Conservation (phyloP, 2,329 filamentous ascomycete species). For the Colletotrichum euphorbiae region DNA sequence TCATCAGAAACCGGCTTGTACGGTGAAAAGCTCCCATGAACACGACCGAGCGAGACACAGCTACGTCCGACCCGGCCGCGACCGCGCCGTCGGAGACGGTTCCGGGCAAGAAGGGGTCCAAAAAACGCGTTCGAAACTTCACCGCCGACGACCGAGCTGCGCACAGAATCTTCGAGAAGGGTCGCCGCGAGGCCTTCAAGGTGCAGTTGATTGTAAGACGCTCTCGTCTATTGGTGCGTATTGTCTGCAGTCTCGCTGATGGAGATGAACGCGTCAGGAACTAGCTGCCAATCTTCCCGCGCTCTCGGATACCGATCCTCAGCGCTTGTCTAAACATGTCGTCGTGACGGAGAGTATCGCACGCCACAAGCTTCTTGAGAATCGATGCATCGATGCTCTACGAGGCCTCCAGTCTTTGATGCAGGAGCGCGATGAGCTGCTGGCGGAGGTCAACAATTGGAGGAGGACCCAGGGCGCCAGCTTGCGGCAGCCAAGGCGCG, state of each 20-base stretch:
- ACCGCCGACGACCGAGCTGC: conserved; percentile 55
- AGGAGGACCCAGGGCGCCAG: conserved; percentile 33
- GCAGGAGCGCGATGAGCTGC: conserved; percentile 46
- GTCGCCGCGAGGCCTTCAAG: conserved; percentile 55
- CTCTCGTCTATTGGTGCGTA: background rate
- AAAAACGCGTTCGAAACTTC: conserved; percentile 53
- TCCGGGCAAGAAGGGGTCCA: conserved; percentile 36
- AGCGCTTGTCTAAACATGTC: conserved; percentile 54
- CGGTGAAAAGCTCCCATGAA: conserved; percentile 15
- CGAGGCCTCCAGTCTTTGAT: conserved; percentile 40
- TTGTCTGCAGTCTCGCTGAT: background rate
- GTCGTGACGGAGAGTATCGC: conserved; percentile 52
- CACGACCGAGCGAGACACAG: conserved; percentile 16
- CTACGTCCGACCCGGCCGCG: conserved; percentile 1
- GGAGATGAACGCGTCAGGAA: conserved; percentile 43
- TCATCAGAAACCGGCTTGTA: background rate
- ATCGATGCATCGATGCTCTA: conserved; percentile 39
- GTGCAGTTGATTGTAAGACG: conserved; percentile 50
- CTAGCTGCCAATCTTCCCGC: conserved; percentile 51
- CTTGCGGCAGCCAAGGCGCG: background rate
- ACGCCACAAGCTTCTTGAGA: conserved; percentile 45
- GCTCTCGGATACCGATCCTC: conserved; percentile 48
- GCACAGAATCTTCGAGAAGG: conserved; percentile 55
- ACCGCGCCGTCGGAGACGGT: conserved; percentile 10
- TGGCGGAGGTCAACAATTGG: conserved; percentile 46